phyloP scores from a whole-genome alignment of 805 yeast genomes.

The Sugiyamaella floridensis region DNA sequence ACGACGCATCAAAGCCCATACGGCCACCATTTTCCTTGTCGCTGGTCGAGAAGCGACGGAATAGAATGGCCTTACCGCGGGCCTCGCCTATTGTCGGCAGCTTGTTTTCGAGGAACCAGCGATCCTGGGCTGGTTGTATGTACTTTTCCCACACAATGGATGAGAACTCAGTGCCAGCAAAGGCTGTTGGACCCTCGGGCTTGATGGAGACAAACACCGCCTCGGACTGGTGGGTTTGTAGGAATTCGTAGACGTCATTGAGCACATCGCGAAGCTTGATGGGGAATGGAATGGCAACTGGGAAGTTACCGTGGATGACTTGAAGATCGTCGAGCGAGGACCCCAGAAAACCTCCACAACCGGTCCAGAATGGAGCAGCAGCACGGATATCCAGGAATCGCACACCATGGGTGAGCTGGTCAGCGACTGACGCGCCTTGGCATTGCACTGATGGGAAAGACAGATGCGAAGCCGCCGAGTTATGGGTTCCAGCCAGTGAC shows the following conservation, averaged over 20 bases:
- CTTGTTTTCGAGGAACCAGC: slow-evolving; percentile 52
- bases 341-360: slow-evolving; percentile 33
- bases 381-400: slow-evolving; percentile 64
- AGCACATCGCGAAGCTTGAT: slow-evolving; percentile 46
- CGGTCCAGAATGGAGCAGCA: slow-evolving; percentile 49
- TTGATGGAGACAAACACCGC: slow-evolving; percentile 61
- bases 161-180: slow-evolving; percentile 62
- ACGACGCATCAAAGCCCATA: slow-evolving; percentile 64
- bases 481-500: slow-evolving; percentile 81
- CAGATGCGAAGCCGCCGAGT: slow-evolving; percentile 63
- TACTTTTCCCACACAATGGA: slow-evolving; percentile 54
- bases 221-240: slow-evolving; percentile 48
- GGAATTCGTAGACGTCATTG: slow-evolving; percentile 52
- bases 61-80: slow-evolving; percentile 59
- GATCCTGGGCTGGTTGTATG: slow-evolving; percentile 41
- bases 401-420: slow-evolving; percentile 67
- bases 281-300: slow-evolving; percentile 56
- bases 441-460: slow-evolving; percentile 74
- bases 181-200: slow-evolving; percentile 63
- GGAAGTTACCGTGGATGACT: slow-evolving; percentile 71
- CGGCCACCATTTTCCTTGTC: slow-evolving; percentile 33
- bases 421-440: slow-evolving; percentile 53
- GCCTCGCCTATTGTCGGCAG: slow-evolving; percentile 56
- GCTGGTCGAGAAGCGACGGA: slow-evolving; percentile 64
- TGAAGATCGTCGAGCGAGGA: slow-evolving; percentile 38